Conservation (phyloP, 106 monocot species). For the Vanilla planifolia region DNA sequence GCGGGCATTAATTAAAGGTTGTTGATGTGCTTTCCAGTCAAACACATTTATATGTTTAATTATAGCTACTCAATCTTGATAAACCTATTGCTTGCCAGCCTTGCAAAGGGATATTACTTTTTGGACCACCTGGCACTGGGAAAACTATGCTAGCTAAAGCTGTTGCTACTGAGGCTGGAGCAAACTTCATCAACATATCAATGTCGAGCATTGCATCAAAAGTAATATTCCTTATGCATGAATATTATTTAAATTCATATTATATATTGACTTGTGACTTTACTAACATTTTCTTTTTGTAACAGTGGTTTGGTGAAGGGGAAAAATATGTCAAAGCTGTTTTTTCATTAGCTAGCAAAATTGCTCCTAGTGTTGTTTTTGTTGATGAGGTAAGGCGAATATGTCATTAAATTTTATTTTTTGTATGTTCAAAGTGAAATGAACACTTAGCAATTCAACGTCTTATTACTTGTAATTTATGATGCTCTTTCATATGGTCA, state of each 20-base stretch:
- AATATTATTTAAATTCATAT: neutral
- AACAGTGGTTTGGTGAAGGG: slow-evolving; percentile 99
- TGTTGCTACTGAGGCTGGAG: slow-evolving; percentile 98
- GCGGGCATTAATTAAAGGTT: too few relatives aligned
- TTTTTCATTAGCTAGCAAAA: slow-evolving; percentile 96
- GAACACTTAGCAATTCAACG: neutral
- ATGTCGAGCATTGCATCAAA: slow-evolving; percentile 99
- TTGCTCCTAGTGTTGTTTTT: slow-evolving; percentile 96
- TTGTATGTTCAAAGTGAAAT: neutral
- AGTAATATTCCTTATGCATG: slow-evolving; percentile 26
- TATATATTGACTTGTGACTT: neutral
- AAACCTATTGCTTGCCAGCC: too few relatives aligned
- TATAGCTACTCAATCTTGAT: too few relatives aligned
- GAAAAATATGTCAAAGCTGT: slow-evolving; percentile 99
- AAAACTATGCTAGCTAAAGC: slow-evolving; percentile 99
- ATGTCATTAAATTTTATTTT: neutral
- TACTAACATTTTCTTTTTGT: slow-evolving; percentile 4
- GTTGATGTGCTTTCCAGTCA: too few relatives aligned
- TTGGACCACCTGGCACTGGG: slow-evolving; percentile 98
- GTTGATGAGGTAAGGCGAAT: slow-evolving; percentile 80
- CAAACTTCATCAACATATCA: slow-evolving; percentile 98
- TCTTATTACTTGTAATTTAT: neutral
- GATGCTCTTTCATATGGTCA: neutral
- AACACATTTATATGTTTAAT: too few relatives aligned
- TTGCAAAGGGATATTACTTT: slow-evolving; percentile 96